phyloP scores from a whole-genome alignment of 371 early-diverging fungal genomes.

The Mucor piriformis region DNA sequence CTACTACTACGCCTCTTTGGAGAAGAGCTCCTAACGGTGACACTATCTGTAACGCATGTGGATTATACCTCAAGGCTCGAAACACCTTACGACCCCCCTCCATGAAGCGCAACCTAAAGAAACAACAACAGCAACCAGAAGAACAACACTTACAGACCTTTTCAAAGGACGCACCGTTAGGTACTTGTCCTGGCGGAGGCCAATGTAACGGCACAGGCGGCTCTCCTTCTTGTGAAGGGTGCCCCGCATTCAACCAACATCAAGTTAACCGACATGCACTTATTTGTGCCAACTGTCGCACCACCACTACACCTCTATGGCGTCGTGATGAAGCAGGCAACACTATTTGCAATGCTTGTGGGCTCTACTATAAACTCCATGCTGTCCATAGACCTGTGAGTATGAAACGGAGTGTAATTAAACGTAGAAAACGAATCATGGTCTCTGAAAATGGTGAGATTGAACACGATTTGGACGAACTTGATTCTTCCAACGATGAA shows the following conservation, averaged over 20 bases:
- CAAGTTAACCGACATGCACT: constrained; percentile 57
- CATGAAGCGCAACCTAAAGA: constrained; percentile 47
- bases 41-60: constrained; percentile 92
- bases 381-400: constrained; percentile 74
- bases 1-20: constrained; percentile 91
- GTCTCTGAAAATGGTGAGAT: constrained; percentile 21
- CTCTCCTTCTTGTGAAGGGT: constrained; percentile 73
- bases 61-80: constrained; percentile 65
- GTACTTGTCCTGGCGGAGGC: constrained; percentile 79
- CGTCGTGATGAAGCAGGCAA: constrained; percentile 78
- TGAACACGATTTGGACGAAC: constrained; percentile 10
- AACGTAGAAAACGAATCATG: constrained; percentile 76
- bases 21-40: constrained; percentile 82
- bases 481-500: constrained; percentile 17
- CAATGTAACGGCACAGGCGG: constrained; percentile 82
- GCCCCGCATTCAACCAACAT: constrained; percentile 79
- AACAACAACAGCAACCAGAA: constrained; percentile 26
- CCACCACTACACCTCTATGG: constrained; percentile 90
- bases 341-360: constrained; percentile 87
- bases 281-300: constrained; percentile 81
- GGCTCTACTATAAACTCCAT: constrained; percentile 85
- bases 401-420: constrained; percentile 84
- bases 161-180: constrained; percentile 26
- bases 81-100: constrained; percentile 50
- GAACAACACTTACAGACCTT: neutral